Percentiles rank a stretch among this genome's conserved stretches.
Conservation (phyloP, 768 basidiomycete species). For the Cubamyces lactineus region DNA sequence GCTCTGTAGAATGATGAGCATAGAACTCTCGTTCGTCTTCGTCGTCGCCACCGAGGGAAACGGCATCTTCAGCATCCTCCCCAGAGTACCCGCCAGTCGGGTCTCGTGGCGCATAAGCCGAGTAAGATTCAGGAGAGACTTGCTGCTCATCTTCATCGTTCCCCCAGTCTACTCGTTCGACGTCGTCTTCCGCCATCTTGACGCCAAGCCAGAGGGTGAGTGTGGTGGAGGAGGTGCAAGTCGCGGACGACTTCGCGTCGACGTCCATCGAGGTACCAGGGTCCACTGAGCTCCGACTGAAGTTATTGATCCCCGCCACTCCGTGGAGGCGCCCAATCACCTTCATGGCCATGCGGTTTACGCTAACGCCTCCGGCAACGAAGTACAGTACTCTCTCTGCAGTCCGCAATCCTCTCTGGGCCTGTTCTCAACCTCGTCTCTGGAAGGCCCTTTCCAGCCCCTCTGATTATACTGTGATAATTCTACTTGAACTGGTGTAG, state of each 20-base stretch:
- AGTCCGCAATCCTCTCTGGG: too few species aligned
- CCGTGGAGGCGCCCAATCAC: background rate
- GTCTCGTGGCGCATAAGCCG: conserved; percentile 19
- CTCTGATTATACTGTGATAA: too few species aligned
- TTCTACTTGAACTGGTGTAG: too few species aligned
- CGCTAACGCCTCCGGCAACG: too few species aligned
- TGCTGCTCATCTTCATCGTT: conserved; percentile 49
- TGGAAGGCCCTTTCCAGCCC: background rate
- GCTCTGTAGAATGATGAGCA: conserved; percentile 46
- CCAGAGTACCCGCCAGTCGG: conserved; percentile 23
- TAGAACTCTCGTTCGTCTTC: conserved; percentile 65
- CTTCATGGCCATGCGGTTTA: background rate
- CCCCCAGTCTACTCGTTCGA: conserved; percentile 73
- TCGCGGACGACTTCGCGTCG: conserved; percentile 11
- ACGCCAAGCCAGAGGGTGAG: conserved; percentile 18
- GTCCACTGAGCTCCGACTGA: conserved; percentile 8
- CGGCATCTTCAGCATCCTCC: conserved; percentile 60
- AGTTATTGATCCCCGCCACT: conserved; percentile 5
- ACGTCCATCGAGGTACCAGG: conserved; percentile 5
- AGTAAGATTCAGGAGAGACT: conserved; percentile 14
- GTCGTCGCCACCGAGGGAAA: conserved; percentile 68
- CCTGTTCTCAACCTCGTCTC: background rate
- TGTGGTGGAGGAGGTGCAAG: conserved; percentile 10
- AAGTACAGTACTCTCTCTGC: too few species aligned
- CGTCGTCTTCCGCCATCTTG: conserved; percentile 63